phyloP scores from a whole-genome alignment of 2,329 filamentous ascomycete species.

The Nakataea oryzae region DNA sequence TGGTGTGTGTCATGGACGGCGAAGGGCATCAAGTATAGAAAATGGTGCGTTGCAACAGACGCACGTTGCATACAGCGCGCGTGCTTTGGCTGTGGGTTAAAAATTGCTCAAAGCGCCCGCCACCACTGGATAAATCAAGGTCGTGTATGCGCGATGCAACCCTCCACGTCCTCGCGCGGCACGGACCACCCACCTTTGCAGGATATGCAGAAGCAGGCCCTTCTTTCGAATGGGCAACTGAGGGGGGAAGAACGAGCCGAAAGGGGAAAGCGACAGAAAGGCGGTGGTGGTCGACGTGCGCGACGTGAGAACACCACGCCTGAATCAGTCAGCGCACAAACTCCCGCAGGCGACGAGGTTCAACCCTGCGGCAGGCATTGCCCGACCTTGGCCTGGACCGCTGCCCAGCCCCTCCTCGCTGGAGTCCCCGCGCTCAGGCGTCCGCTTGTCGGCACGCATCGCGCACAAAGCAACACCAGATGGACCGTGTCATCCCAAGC shows the following conservation, averaged over 20 bases:
- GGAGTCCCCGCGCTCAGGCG: background rate
- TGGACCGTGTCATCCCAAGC: no score
- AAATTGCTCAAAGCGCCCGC: background rate
- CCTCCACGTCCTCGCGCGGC: background rate
- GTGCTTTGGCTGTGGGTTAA: background rate
- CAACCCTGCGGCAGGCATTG: no score
- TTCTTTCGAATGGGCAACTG: background rate
- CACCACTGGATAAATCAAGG: background rate
- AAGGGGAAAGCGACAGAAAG: no score
- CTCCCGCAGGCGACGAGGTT: background rate
- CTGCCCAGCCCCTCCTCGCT: background rate
- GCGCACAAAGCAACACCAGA: background rate
- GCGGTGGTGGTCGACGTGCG: no score
- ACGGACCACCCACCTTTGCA: background rate
- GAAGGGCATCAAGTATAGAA: background rate
- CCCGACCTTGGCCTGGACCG: no score
- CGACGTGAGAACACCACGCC: no score
- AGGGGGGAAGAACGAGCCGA: no score
- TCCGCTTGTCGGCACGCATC: background rate
- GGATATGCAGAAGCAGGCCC: no score
- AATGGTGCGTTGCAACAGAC: background rate
- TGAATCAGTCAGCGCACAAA: background rate
- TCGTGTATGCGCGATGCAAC: background rate
- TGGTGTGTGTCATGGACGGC: no score
- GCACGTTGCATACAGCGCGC: background rate